Evolutionary conservation across 768 basidiomycete genomes (phyloP), one percentile per base, ranked within the genome.

Genomic region (Russula dissimulans): DNA sequence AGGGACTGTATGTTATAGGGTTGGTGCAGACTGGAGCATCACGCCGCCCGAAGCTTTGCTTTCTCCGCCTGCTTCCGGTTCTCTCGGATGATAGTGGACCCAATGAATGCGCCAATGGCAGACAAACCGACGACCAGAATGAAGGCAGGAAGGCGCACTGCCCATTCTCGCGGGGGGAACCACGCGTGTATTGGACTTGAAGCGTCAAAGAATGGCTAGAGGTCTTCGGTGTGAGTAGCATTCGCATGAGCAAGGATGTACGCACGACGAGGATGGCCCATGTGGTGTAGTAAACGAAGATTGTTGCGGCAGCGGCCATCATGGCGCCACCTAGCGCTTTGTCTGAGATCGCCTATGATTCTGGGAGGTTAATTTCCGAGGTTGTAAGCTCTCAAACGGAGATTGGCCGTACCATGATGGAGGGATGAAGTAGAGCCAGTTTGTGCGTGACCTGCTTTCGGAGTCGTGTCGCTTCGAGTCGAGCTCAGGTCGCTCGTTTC

Each of bases 141-240:
- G 71, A 91, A 81, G 3, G 89, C 87, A 42, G 95, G 94, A 48
- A 97, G 71, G 18, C 89, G 82, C 52, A 97, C 77, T 10, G 92
- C 95, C 92, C 94, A 97, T 76, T 97, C 92, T 51, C 95, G 78
- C 5, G 89, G 70, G 0, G 91, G 95, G 71, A 98, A 97, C 73
- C 82, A 84, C 45, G 69, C 65, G 63, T 94, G 91, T 34, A 95
- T 76, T 18, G 85, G 81, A 67, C 83, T 92, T 3, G 82, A 79
- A 1, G 78, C 62, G 59, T 90, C 85, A 62, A 97, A 84, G 77
- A 97, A 92, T 6, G 95, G 95, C 85, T 86, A 50, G 59, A 53
- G 45, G 66, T 44, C 8, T 22, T 12, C 48, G n/a, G 54, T n/a
- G 54, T 42, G 39, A 43, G 34, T 9, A 26, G 36, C 38, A 31